Conservation (phyloP, 2,329 filamentous ascomycete species). For the Coniella lustricola region DNA sequence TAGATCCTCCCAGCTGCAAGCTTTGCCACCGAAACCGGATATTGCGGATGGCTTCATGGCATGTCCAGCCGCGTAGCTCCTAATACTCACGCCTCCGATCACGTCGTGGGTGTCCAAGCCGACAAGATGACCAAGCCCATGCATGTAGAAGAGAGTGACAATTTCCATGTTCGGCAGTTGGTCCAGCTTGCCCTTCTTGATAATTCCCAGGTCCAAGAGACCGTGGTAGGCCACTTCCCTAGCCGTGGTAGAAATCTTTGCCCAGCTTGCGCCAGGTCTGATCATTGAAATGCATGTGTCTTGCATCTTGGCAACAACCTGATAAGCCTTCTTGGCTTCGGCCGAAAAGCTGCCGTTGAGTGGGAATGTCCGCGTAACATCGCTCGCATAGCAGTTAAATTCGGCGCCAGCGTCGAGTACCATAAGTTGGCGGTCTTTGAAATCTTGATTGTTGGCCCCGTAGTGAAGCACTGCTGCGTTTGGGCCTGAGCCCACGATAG, state of each 20-base stretch:
- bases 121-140: conserved; percentile 68
- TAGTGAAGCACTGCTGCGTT: conserved; percentile 88
- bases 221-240: conserved; percentile 66
- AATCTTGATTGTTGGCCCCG: conserved; percentile 65
- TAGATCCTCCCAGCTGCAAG: conserved; percentile 22
- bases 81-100: conserved; percentile 13
- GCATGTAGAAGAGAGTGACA: conserved; percentile 61
- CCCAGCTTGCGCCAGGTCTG: conserved; percentile 62
- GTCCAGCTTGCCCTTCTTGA: conserved; percentile 50
- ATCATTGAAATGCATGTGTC: conserved; percentile 62
- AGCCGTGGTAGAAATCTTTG: conserved; percentile 66
- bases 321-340: conserved; percentile 68
- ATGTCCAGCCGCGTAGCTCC: not conserved
- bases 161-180: conserved; percentile 50
- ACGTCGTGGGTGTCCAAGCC: conserved; percentile 31
- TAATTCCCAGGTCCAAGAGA: conserved; percentile 63
- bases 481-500: conserved; percentile 80
- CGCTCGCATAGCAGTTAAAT: conserved; percentile 77
- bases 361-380: conserved; percentile 85
- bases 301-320: conserved; percentile 77
- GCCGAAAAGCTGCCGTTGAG: conserved; percentile 60
- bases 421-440: conserved; percentile 64
- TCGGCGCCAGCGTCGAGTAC: conserved; percentile 86
- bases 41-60: not conserved
- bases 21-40: conserved; percentile 3